phyloP scores from a whole-genome alignment of 2,329 filamentous ascomycete species.

The Neoarthrinium moseri region DNA sequence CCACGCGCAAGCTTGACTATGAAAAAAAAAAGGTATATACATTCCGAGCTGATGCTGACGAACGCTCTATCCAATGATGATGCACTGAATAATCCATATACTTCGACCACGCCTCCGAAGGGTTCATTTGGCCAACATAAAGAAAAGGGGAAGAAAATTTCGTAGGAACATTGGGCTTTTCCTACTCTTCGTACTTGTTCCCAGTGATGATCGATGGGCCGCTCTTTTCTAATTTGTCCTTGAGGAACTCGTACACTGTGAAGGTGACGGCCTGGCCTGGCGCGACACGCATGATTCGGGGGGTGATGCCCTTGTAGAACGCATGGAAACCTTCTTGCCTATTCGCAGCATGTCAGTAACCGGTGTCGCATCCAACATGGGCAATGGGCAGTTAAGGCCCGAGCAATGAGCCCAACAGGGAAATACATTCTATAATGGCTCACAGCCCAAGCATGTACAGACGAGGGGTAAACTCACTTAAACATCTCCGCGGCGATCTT shows the following conservation, averaged over 20 bases:
- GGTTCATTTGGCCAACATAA: no score
- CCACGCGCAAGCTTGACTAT: no score
- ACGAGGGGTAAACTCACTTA: conserved; percentile 47
- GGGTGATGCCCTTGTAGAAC: conserved; percentile 99
- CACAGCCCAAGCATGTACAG: no score
- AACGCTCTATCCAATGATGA: no score
- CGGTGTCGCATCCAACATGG: not conserved
- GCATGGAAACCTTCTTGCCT: conserved; percentile 90
- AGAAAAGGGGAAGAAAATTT: no score
- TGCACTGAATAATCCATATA: no score
- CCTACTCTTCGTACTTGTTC: conserved; percentile 66
- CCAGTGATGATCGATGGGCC: conserved; percentile 57
- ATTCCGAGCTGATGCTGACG: no score
- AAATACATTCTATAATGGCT: no score
- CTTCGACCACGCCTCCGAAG: no score
- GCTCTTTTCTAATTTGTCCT: conserved; percentile 68
- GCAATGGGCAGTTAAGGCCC: not conserved
- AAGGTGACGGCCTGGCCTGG: conserved; percentile 84
- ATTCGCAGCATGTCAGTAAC: conserved; percentile 17
- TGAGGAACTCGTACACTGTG: conserved; percentile 76
- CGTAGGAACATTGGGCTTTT: no score
- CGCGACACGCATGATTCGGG: conserved; percentile 93
- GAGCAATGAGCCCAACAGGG: no score
- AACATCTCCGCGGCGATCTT: conserved; percentile 82
- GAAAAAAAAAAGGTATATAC: no score